phyloP scores from a whole-genome alignment of 352 stramenopile genomes.

The Pythium biforme region DNA sequence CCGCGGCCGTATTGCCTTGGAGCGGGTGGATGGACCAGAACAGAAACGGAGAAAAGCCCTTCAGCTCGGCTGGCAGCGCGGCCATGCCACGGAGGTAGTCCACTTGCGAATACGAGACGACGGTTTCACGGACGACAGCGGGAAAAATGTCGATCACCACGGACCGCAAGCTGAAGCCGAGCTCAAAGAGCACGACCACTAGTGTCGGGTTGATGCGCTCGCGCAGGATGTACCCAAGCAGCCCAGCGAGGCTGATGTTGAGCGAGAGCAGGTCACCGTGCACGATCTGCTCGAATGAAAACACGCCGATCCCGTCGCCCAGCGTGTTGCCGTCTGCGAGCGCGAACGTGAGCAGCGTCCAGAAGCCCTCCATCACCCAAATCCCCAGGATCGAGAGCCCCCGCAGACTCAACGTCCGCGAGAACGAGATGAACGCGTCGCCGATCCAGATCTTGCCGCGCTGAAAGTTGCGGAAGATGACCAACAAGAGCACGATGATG shows the following conservation, averaged over 20 bases:
- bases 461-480: conserved; percentile 26
- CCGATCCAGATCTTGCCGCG: conserved; percentile 18
- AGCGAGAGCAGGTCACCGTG: conserved; percentile 35
- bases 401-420: conserved; percentile 32
- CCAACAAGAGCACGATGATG: conserved; percentile 17
- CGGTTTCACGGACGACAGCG: neutral
- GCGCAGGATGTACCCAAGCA: conserved; percentile 7
- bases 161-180: neutral
- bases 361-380: conserved; percentile 46
- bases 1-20: conserved; percentile 1
- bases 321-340: conserved; percentile 15
- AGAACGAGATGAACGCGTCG: conserved; percentile 22
- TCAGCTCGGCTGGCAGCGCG: too few species aligned
- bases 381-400: conserved; percentile 35
- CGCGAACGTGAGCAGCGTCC: conserved; percentile 39
- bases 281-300: neutral
- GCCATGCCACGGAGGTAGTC: neutral
- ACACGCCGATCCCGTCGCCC: neutral
- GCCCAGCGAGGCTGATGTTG: conserved; percentile 27
- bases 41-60: conserved; percentile 15
- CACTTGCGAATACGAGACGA: neutral
- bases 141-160: neutral
- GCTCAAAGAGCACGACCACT: conserved; percentile 7
- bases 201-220: conserved; percentile 20
- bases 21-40: conserved; percentile 22